Conservation (phyloP, 2,329 filamentous ascomycete genomes). For the Microcera coccophila region DNA sequence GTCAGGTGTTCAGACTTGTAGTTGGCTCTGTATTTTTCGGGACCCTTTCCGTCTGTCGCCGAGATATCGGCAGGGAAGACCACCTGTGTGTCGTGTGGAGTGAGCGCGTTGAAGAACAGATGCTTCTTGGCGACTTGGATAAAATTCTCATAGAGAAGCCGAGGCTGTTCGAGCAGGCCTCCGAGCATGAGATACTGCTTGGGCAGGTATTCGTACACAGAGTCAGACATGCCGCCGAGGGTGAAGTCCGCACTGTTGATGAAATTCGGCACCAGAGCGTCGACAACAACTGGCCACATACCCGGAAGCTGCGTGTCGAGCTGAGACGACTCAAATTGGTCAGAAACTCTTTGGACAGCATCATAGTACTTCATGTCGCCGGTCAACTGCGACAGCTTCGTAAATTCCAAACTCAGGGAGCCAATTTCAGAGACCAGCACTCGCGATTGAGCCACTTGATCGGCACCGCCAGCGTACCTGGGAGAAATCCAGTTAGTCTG, state of each 20-base stretch:
- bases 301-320: constrained; percentile 54
- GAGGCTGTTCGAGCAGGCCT: constrained; percentile 41
- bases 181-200: constrained; percentile 64
- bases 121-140: constrained; percentile 48
- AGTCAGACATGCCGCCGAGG: constrained; percentile 55
- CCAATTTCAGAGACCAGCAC: constrained; percentile 36
- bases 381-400: constrained; percentile 60
- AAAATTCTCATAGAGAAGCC: constrained; percentile 36
- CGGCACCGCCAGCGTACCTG: constrained; percentile 23
- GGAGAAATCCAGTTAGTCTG: not conserved
- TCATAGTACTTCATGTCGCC: constrained; percentile 59
- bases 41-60: constrained; percentile 22
- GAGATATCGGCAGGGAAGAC: constrained; percentile 57
- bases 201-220: constrained; percentile 62
- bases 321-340: constrained; percentile 53
- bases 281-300: constrained; percentile 57
- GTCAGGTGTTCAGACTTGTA: constrained; percentile 53
- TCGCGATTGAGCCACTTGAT: constrained; percentile 20
- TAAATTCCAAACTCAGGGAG: constrained; percentile 59
- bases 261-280: constrained; percentile 32
- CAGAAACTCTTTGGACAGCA: constrained; percentile 54
- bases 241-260: constrained; percentile 45
- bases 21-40: constrained; percentile 30
- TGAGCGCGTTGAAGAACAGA: constrained; percentile 65
- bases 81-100: constrained; percentile 54